Evolutionary conservation across 805 yeast genomes (phyloP), one percentile per base, ranked within the genome.

Genomic region (Candida yuanshanica): DNA sequence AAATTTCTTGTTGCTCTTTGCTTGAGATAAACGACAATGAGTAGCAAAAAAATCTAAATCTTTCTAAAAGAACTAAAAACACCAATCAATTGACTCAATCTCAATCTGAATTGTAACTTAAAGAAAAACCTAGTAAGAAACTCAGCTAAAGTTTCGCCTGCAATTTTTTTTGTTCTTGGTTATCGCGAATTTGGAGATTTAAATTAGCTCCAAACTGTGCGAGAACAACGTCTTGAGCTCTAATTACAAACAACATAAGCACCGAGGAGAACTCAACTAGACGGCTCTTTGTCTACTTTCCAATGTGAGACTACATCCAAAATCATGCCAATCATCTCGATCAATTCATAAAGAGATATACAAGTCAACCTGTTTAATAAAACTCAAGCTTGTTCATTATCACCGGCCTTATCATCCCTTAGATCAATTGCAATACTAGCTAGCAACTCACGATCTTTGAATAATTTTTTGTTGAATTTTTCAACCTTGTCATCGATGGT

Each of bases 371-470:
- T 26, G 9, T n/a, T n/a, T n/a, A 24, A 16, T 5, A 20, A 12
- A 9, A 33, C 34, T 16, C 26, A 25, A 14, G 35, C 35, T 26
- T 21, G 63, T 20, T 56, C 58, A 22, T 56, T 61, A 25, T 54
- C 64, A 8, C 56, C 66, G 33, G 60, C 53, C 43, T 57, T 53
- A 25, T 47, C 45, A 11, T 39, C 43, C 48, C 71, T 66, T 10
- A 80, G 68, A 53, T 81, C 86, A 47, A 84, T 74, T 17, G 96
- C 96, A 51, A 81, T 74, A 49, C 81, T 82, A 44, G 83, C 87
- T 35, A 73, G 65, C 44, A 89, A 65, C 37, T 69, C 70, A 60
- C 85, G 75, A 38, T 83, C 95, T 46, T 77, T 76, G 51, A 83
- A 65, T 39, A 70, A 73, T 54, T 70, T 71, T 39, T 88, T 95